Conservation (phyloP, 495 filamentous ascomycete genomes). For the Trichoderma reesei region DNA sequence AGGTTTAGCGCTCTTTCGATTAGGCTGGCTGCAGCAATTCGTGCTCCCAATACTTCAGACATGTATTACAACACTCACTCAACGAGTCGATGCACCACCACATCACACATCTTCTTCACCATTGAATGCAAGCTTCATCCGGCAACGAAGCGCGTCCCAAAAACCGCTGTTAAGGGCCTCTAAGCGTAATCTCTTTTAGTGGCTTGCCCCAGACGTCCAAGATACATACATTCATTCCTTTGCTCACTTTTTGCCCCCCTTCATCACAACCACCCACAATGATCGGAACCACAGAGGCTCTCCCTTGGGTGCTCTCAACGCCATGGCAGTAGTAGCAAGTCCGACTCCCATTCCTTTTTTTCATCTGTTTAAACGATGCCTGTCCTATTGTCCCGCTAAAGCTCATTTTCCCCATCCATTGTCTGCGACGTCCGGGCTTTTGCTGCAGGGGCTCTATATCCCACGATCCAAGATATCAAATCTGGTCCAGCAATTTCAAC, state of each 20-base stretch:
- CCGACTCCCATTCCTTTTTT: slow-evolving; percentile 1
- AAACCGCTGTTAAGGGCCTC: not conserved
- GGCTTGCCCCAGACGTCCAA: not conserved
- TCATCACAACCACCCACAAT: not conserved
- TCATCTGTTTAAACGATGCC: slow-evolving; percentile 8
- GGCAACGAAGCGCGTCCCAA: not conserved
- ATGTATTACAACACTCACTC: not conserved
- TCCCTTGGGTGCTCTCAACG: not conserved
- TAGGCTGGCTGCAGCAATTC: not conserved
- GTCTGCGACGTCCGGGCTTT: slow-evolving; percentile 7
- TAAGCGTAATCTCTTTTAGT: not conserved
- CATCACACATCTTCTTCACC: no score
- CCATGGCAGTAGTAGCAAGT: not conserved
- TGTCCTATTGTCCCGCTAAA: slow-evolving; percentile 3
- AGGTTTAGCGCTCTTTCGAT: not conserved
- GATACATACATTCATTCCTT: not conserved
- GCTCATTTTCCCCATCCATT: slow-evolving; percentile 8
- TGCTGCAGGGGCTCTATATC: slow-evolving; percentile 7
- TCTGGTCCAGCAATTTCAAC: slow-evolving; percentile 6
- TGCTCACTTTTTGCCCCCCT: not conserved
- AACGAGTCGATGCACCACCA: not conserved
- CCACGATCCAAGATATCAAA: slow-evolving; percentile 7
- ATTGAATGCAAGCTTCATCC: not conserved
- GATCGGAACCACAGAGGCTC: not conserved
- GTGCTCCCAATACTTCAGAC: not conserved